Conservation (phyloP, 805 yeast genomes). For the Cyberlindnera nakhonratchasimensis region DNA sequence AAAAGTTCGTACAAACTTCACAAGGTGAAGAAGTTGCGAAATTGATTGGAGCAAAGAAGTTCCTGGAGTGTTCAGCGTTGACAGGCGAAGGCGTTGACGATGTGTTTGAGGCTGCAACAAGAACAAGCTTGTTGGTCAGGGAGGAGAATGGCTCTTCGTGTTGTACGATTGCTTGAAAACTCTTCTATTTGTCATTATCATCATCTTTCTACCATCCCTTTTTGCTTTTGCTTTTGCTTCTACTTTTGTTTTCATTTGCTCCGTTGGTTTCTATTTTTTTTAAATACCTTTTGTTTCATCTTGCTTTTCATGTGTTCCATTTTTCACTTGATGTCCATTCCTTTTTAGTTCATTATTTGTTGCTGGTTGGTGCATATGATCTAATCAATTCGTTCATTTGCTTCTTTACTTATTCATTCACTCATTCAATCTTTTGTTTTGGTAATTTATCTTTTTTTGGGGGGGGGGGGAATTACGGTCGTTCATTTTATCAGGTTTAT, state of each 20-base stretch:
- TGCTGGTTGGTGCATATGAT: not conserved
- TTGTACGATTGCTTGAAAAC: constrained; percentile 33
- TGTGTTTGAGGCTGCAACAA: constrained; percentile 86
- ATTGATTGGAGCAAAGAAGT: constrained; percentile 77
- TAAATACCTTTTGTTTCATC: not conserved
- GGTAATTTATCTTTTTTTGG: constrained; percentile 6
- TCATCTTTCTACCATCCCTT: too few relatives aligned
- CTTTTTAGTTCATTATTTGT: not conserved
- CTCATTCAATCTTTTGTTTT: not conserved
- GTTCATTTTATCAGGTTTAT: constrained; percentile 8
- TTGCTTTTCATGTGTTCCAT: not conserved
- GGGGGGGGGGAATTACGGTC: constrained; percentile 36
- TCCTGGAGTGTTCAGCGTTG: constrained; percentile 84
- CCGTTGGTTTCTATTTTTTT: not conserved
- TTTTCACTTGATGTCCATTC: not conserved
- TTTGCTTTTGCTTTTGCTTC: too few relatives aligned
- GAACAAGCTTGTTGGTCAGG: constrained; percentile 67
- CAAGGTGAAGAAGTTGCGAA: constrained; percentile 71
- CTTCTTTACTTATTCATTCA: not conserved
- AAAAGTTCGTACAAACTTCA: constrained; percentile 45
- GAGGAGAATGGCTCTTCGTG: constrained; percentile 38
- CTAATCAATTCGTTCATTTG: too few relatives aligned
- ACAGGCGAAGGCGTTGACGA: constrained; percentile 96
- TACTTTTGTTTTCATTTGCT: too few relatives aligned
- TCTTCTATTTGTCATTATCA: not conserved